Evolutionary conservation across 208 protist species (phyloP).

Genomic region (Crithidia thermophila): DNA sequence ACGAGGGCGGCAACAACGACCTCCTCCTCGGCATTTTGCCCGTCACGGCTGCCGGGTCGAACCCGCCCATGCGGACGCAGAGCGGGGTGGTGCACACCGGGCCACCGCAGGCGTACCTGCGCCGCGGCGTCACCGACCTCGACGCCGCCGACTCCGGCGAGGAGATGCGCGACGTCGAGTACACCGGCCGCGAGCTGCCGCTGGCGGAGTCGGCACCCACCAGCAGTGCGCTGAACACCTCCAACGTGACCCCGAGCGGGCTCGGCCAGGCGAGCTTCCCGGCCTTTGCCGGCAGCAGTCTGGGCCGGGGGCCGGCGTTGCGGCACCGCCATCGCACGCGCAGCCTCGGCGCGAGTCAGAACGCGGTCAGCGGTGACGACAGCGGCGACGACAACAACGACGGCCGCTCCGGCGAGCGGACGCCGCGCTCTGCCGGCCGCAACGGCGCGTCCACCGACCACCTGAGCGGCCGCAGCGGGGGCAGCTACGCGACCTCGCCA

Average conservation of each 20-base stretch:
- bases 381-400: constrained; percentile 15
- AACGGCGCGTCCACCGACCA: background rate
- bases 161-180: constrained; percentile 19
- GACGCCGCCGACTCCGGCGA: constrained; percentile 7
- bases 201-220: background rate
- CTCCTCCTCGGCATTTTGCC: constrained; percentile 66
- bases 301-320: background rate
- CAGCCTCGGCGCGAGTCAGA: constrained; percentile 16
- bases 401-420: background rate
- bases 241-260: background rate
- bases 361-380: constrained; percentile 14
- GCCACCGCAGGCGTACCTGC: constrained; percentile 1
- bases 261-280: constrained; percentile 12
- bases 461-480: background rate
- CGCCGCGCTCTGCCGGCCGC: background rate
- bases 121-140: constrained; percentile 7
- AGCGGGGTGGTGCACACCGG: background rate
- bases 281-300: constrained; percentile 8
- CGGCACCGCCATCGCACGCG: constrained; percentile 25
- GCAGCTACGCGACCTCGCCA: background rate
- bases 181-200: background rate
- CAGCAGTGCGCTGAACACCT: background rate
- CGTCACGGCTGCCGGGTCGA: background rate
- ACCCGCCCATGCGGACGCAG: background rate
- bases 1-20: constrained; percentile 41